Base-by-base conservation (phyloP, 2,329 filamentous ascomycete genomes). In the Diaporthe longicolla region DNA sequence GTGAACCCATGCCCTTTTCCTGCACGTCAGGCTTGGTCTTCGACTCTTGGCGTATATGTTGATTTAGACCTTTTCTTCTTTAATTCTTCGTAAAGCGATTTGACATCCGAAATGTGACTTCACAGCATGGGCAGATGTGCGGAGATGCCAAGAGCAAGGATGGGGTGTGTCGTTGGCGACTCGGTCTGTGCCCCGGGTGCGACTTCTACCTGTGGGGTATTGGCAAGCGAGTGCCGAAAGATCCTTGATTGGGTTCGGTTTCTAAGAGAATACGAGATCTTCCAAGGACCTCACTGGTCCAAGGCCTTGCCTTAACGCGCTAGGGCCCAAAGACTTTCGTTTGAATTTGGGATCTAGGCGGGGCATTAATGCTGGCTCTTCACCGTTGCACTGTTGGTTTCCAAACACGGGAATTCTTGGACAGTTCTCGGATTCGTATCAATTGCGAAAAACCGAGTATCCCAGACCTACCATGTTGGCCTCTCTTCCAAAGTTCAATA, bases 361-460 rank as follows among this genome's bases (percentile, higher is more conserved):
- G 32, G 35, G 55, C 55, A 58, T n/a, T 58, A 58, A 37, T 58
- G 55, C 55, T 37, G 55, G 11, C 29, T 58, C 29, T 35, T 37
- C 3, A 24, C 29, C 29, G 3, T 29, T 29, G 29, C 29, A 5
- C 29, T 58, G 13, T 15, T 21, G 4, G 37, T 58, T 35, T 35
- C 55, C 54, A n/a, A 57, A 3, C 11, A 9, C n/a, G 55, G 55
- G 10, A 58, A 58, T 58, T 58, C 32, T 58, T 58, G 55, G 32
- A 3, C 55, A 58, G 32, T 37, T n/a, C 32, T 58, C 55, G 32
- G 29, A 58, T 58, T 58, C 32, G 55, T 58, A 58, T 58, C 32
- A 37, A 37, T 58, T n/a, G 55, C 55, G 29, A 17, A 15, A 58
- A 58, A n/a, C 55, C 29, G 55, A 58, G 55, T 37, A 58, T 58